These are phyloP conservation scores for Tolypocladium cylindrosporum DNA, from an alignment of 2,329 filamentous ascomycete genomes.

Conservation along the genomic window DNA sequence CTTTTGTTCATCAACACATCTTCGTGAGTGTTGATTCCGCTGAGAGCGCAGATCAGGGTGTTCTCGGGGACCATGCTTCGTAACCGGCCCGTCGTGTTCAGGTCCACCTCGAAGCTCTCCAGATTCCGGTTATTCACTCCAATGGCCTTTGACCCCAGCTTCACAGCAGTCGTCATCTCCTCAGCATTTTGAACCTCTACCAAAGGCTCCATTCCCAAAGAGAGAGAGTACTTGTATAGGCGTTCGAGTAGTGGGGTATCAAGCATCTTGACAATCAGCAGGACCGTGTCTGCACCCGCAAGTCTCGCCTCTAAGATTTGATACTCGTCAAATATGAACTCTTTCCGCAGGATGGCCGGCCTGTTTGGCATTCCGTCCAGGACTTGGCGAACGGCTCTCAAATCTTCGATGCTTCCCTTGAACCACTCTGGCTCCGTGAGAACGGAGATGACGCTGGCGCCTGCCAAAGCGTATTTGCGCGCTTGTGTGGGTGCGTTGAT, in stretches of 20 bases:
- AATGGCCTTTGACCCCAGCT: conserved; percentile 81
- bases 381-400: conserved; percentile 77
- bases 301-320: conserved; percentile 92
- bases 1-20: conserved; percentile 83
- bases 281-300: conserved; percentile 85
- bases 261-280: conserved; percentile 98
- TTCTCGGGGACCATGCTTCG: conserved; percentile 77
- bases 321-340: conserved; percentile 97
- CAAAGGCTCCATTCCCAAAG: conserved; percentile 91
- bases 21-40: conserved; percentile 80
- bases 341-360: conserved; percentile 85
- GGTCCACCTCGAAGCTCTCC: conserved; percentile 92
- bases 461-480: conserved; percentile 81
- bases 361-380: conserved; percentile 87
- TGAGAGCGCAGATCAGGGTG: conserved; percentile 86
- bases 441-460: conserved; percentile 96
- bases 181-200: conserved; percentile 93
- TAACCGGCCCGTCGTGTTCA: conserved; percentile 81
- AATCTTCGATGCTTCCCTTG: conserved; percentile 92
- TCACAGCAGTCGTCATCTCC: conserved; percentile 82
- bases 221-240: conserved; percentile 81
- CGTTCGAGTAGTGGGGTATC: conserved; percentile 61
- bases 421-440: conserved; percentile 98
- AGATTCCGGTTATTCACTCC: conserved; percentile 97
- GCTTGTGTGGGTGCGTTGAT: conserved; percentile 87